Percentiles rank a stretch among this genome's conserved stretches.
phyloP scores from a whole-genome alignment of 345 rosid species.

The Trapa incisa region DNA sequence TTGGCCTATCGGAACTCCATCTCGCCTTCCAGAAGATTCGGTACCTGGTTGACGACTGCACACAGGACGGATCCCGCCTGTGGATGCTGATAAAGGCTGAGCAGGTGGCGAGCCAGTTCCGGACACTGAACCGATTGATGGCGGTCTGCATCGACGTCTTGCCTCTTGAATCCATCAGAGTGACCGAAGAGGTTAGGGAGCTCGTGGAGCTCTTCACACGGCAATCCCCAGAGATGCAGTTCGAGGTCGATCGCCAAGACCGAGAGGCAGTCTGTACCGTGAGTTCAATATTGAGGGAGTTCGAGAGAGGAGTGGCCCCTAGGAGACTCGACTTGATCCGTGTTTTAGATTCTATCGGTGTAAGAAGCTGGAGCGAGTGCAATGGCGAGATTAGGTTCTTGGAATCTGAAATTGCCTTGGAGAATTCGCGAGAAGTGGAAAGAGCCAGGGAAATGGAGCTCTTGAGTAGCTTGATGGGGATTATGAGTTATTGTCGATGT shows the following conservation, averaged over 20 bases:
- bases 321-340: conserved; percentile 17
- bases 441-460: conserved; percentile 17
- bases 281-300: conserved; percentile 26
- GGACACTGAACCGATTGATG: conserved; percentile 32
- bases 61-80: conserved; percentile 40
- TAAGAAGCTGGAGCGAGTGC: conserved; percentile 54
- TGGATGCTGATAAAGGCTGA: conserved; percentile 53
- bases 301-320: conserved; percentile 37
- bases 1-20: conserved; percentile 63
- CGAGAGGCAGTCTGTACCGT: conserved; percentile 23
- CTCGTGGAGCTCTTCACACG: conserved; percentile 26
- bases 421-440: conserved; percentile 18
- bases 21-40: conserved; percentile 46
- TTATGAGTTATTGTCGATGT: conserved; percentile 50
- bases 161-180: conserved; percentile 26
- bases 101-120: conserved; percentile 38
- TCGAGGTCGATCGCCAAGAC: conserved; percentile 33
- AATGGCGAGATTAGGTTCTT: conserved; percentile 40
- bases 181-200: conserved; percentile 45
- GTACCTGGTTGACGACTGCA: conserved; percentile 50
- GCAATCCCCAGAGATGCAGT: conserved; percentile 41
- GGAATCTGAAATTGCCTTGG: conserved; percentile 32
- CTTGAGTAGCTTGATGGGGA: conserved; percentile 42
- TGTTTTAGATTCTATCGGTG: conserved; percentile 40
- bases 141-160: conserved; percentile 48